Base-by-base conservation (phyloP, 2,329 filamentous ascomycete genomes). In the Penicillium sp. region DNA sequence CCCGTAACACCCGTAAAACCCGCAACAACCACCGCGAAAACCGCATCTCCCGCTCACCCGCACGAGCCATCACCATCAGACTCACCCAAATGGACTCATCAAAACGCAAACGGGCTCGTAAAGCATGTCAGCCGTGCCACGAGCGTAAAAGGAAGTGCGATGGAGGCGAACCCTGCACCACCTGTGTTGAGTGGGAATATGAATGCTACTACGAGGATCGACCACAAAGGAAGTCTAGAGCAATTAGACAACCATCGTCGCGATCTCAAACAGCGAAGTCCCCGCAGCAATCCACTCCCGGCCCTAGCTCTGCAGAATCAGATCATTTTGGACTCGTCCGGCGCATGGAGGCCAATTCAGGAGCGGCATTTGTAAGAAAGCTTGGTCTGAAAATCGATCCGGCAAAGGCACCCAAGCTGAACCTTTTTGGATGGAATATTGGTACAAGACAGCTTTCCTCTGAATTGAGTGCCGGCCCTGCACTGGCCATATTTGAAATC, bases 401-500 rank as follows among this genome's bases (percentile, higher is more conserved):
- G 0, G 74, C 73, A 4, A 77, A 76, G 54, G 79, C 78, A 2
- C 80, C 80, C 0, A 74, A 77, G 38, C 69, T 81, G 44, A 77
- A 78, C 47, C 74, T 79, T 0, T 82, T 83, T 55, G 79, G 76
- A 0, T 84, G 81, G 81, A 83, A 83, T 60, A 62, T 75, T 16
- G 72, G 67, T n/a, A 52, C 42, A 59, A 64, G 51, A 50, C 65
- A 64, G 1, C 60, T 65, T 3, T 53, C 59, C 7, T 51, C 62
- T 2, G 49, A 51, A n/a, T 28, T 56, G 5, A 23, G 39, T 12
- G 33, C 49, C 1, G 42, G 26, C 4, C 21, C 57, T 4, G 51
- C 50, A 1, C n/a, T 62, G 8, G 65, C 72, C 0, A 70, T 83
- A 0, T 74, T 72, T 1, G 73, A 77, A 2, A 73, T 81, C 6